A percentile compares a stretch with the other conserved stretches of the same genome.
Conservation (phyloP, 1,139 yeast genomes). For the Scheffersomyces stambukii region DNA sequence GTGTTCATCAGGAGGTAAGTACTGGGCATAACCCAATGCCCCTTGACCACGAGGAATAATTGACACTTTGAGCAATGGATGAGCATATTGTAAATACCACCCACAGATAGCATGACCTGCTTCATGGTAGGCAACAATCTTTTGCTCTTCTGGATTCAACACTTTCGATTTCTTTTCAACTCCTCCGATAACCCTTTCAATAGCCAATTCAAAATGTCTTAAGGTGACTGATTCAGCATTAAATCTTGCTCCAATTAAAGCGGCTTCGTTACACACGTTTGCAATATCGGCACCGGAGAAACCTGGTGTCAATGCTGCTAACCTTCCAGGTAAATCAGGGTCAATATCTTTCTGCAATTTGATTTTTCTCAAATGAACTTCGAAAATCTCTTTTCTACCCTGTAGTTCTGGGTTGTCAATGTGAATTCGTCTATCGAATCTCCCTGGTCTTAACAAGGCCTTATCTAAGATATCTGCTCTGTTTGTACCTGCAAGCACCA, state of each 20-base stretch:
- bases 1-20: slow-evolving; percentile 90
- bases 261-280: slow-evolving; percentile 95
- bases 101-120: slow-evolving; percentile 99
- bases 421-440: slow-evolving; percentile 90
- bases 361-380: slow-evolving; percentile 74
- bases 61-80: slow-evolving; percentile 89
- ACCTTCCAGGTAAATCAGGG: slow-evolving; percentile 65
- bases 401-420: slow-evolving; percentile 90
- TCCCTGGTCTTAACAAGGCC: slow-evolving; percentile 93
- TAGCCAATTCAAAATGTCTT: slow-evolving; percentile 88
- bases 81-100: slow-evolving; percentile 87
- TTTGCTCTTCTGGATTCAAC: slow-evolving; percentile 77
- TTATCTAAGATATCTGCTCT: slow-evolving; percentile 90
- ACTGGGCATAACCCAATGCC: slow-evolving; percentile 97
- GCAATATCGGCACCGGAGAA: slow-evolving; percentile 98
- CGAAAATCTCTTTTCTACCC: slow-evolving; percentile 89
- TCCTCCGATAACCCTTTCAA: slow-evolving; percentile 96
- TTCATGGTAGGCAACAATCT: slow-evolving; percentile 92
- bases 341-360: slow-evolving; percentile 42
- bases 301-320: slow-evolving; percentile 96
- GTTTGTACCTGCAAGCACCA: slow-evolving; percentile 95
- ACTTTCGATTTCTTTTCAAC: slow-evolving; percentile 86
- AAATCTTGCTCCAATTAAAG: slow-evolving; percentile 88
- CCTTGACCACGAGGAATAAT: slow-evolving; percentile 97
- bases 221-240: slow-evolving; percentile 66